Percentiles rank a stretch among this genome's conserved stretches.
Evolutionary conservation across 768 basidiomycete genomes (phyloP).

Genomic region (Russula brevipes): DNA sequence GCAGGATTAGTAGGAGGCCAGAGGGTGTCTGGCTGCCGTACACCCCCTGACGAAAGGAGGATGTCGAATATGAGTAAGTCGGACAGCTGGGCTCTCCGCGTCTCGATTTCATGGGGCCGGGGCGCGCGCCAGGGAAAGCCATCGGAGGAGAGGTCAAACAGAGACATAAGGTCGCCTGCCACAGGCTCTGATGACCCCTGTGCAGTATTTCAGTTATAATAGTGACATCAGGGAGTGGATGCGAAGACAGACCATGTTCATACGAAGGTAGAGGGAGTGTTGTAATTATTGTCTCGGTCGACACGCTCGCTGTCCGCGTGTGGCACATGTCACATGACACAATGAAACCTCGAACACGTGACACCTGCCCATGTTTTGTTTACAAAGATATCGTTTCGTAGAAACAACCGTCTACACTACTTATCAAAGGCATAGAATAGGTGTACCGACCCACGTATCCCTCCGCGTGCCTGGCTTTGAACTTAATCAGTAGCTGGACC

Average conservation of each 20-base stretch:
- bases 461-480: not conserved
- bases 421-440: constrained; percentile 19
- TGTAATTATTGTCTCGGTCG: no score
- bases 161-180: constrained; percentile 19
- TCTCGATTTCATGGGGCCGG: constrained; percentile 52
- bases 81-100: constrained; percentile 54
- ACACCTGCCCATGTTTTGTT: not conserved
- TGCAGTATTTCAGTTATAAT: not conserved
- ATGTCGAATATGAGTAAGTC: constrained; percentile 71
- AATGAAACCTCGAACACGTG: not conserved
- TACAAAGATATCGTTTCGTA: not conserved
- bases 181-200: constrained; percentile 15
- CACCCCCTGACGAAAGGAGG: constrained; percentile 58
- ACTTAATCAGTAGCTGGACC: constrained; percentile 24
- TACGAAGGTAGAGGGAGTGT: not conserved
- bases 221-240: not conserved
- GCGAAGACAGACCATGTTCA: constrained; percentile 11
- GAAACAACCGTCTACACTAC: constrained; percentile 13
- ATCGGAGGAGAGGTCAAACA: constrained; percentile 49
- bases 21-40: constrained; percentile 52
- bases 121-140: constrained; percentile 57
- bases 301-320: no score
- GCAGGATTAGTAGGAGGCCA: constrained; percentile 63
- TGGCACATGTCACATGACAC: no score
- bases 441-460: not conserved